Evolutionary conservation across 345 rosid genomes (phyloP), one percentile per base, ranked within the genome.

Genomic region (Syzygium aromaticum): DNA sequence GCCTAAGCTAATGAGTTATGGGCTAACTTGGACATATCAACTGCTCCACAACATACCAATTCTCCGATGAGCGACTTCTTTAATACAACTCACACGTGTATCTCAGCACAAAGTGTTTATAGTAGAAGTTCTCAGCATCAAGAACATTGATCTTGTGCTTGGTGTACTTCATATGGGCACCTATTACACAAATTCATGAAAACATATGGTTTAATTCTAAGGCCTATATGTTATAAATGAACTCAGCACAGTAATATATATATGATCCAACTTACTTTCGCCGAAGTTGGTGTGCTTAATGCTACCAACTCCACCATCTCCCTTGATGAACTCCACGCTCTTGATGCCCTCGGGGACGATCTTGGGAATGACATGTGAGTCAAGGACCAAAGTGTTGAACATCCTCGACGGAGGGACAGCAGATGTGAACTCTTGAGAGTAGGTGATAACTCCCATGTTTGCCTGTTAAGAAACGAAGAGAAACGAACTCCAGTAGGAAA

Each of bases 341-440:
- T 33, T 86, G 88, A 77, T 86, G 33, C 33, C 84, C 14, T 54
- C 22, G 3, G 73, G 88, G 30, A 77, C 43, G 11, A 87, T 59
- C 85, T 87, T 80, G 14, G 77, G 88, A 52, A 87, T 77, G 85
- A 77, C 85, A 33, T 52, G 73, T 38, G 73, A 53, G 38, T 87
- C 88, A 13, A 87, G 12, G 54, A 87, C 38, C 10, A 87, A 56
- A 21, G 88, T 77, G 85, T 87, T 87, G 73, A 87, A 87, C 85
- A 87, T 54, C 52, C 85, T 54, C 3, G 85, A 25, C 0, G 85
- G 33, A 6, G 88, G 11, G 7, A 77, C 52, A 21, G 30, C 21
- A 61, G 38, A 51, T n/a, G 51, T 12, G 43, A 73, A 30, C 88
- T 86, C 88, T 14, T 86, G 51, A 8, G 64, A 51, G 52, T 28